Evolutionary conservation across 352 stramenopile genomes (phyloP).

Genomic region (Phytophthora tubulina): DNA sequence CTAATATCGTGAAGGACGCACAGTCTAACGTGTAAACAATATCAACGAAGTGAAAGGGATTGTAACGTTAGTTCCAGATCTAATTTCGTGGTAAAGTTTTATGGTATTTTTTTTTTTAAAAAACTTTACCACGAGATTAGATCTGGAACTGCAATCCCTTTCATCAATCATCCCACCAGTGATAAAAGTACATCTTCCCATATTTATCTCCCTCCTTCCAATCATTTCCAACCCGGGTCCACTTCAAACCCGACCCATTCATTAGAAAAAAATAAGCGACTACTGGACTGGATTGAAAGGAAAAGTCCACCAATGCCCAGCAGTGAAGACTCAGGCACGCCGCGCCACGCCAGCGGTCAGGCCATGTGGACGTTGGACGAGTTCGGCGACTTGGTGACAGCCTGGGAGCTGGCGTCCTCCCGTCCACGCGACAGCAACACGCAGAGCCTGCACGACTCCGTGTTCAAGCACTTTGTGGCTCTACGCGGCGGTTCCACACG

Average conservation of each 20-base stretch:
- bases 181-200: not conserved
- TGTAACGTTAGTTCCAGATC: no score
- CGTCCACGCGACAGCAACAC: slow-evolving; percentile 12
- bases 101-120: no score
- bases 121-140: no score
- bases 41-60: no score
- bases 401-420: slow-evolving; percentile 38
- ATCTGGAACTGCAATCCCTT: no score
- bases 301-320: slow-evolving; percentile 22
- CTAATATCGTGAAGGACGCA: no score
- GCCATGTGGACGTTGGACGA: slow-evolving; percentile 40
- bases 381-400: slow-evolving; percentile 41
- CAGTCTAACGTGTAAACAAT: no score
- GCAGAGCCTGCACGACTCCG: slow-evolving; percentile 34
- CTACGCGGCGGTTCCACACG: slow-evolving; percentile 40
- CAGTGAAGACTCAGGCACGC: slow-evolving; percentile 33
- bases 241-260: not conserved
- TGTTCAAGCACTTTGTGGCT: slow-evolving; percentile 45
- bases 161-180: no score
- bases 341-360: slow-evolving; percentile 5
- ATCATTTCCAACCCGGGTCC: not conserved
- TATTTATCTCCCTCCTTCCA: not conserved
- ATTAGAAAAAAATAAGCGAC: not conserved
- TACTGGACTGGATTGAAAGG: slow-evolving; percentile 11
- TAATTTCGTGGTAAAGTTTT: no score